Conservation (phyloP, 2,329 filamentous ascomycete species). For the Parastagonospora nodorum region DNA sequence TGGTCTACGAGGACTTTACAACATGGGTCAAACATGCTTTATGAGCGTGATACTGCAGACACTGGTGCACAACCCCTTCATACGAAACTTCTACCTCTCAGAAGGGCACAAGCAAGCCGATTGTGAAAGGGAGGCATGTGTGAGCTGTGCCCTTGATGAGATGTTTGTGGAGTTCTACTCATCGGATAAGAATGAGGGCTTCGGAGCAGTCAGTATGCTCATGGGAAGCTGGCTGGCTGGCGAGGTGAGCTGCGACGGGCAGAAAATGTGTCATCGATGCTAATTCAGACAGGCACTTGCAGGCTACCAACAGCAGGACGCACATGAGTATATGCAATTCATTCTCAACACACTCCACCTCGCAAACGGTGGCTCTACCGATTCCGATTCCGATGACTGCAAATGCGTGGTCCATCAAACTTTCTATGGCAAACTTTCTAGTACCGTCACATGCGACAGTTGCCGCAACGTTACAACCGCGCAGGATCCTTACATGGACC, state of each 20-base stretch:
- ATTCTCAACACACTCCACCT: slow-evolving; percentile 87
- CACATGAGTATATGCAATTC: slow-evolving; percentile 96
- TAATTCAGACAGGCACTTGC: slow-evolving; percentile 55
- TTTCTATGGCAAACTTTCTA: slow-evolving; percentile 90
- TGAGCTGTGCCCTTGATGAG: slow-evolving; percentile 65
- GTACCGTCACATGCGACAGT: slow-evolving; percentile 86
- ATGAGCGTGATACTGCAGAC: slow-evolving; percentile 96
- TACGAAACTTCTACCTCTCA: slow-evolving; percentile 89
- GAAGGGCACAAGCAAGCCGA: slow-evolving; percentile 83
- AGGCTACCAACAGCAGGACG: slow-evolving; percentile 94
- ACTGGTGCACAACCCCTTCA: slow-evolving; percentile 88
- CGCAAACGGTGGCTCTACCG: slow-evolving; percentile 67
- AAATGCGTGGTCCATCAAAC: slow-evolving; percentile 92
- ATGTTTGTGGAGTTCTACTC: slow-evolving; percentile 68
- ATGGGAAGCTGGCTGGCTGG: slow-evolving; percentile 89
- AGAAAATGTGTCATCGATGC: neutral
- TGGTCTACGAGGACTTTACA: slow-evolving; percentile 90
- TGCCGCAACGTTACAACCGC: slow-evolving; percentile 83
- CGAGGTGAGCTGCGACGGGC: slow-evolving; percentile 57
- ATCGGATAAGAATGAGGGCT: slow-evolving; percentile 83
- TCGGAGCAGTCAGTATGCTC: slow-evolving; percentile 86
- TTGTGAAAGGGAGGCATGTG: slow-evolving; percentile 65
- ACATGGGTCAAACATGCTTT: slow-evolving; percentile 98
- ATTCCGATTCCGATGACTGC: slow-evolving; percentile 58
- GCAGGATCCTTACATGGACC: slow-evolving; percentile 86